These are phyloP conservation scores for Seminavis robusta DNA, from an alignment of 108 stramenopile genomes.

Conservation along the genomic window DNA sequence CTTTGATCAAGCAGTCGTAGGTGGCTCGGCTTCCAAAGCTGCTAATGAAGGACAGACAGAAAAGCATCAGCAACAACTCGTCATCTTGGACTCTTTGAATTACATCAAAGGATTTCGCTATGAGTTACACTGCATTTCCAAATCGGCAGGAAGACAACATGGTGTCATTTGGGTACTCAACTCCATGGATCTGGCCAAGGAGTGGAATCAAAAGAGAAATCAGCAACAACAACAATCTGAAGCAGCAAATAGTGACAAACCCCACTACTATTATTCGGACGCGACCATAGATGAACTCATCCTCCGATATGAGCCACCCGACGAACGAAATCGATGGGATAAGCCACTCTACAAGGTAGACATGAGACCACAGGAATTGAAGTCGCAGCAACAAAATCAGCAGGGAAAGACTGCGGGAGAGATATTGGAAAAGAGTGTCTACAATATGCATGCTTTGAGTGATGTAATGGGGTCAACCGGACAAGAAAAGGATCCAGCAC, in stretches of 20 bases:
- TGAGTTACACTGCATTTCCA: conserved; percentile 83
- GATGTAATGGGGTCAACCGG: conserved; percentile 24
- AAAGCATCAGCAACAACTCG: conserved; percentile 30
- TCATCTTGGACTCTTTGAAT: conserved; percentile 86
- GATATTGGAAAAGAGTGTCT: conserved; percentile 37
- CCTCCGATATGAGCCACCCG: conserved; percentile 84
- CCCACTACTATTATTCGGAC: conserved; percentile 34
- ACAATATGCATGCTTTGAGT: conserved; percentile 61
- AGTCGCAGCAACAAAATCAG: background rate
- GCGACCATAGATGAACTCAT: conserved; percentile 63
- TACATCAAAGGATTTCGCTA: conserved; percentile 92
- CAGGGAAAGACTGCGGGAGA: conserved; percentile 18
- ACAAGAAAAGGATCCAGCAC: too few species aligned
- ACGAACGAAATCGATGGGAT: conserved; percentile 87
- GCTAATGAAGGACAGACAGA: background rate
- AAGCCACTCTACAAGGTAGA: conserved; percentile 76
- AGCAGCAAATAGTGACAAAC: background rate
- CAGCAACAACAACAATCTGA: background rate
- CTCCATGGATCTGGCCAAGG: conserved; percentile 23
- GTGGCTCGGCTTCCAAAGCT: conserved; percentile 2
- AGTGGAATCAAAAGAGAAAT: conserved; percentile 49
- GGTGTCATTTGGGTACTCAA: conserved; percentile 81
- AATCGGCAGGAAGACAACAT: conserved; percentile 71
- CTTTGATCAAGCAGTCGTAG: conserved; percentile 61
- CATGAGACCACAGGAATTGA: conserved; percentile 16